Percentiles rank a stretch among this genome's conserved stretches.
phyloP scores from a whole-genome alignment of 148 eudicot species.

The Gaultheria prostrata region DNA sequence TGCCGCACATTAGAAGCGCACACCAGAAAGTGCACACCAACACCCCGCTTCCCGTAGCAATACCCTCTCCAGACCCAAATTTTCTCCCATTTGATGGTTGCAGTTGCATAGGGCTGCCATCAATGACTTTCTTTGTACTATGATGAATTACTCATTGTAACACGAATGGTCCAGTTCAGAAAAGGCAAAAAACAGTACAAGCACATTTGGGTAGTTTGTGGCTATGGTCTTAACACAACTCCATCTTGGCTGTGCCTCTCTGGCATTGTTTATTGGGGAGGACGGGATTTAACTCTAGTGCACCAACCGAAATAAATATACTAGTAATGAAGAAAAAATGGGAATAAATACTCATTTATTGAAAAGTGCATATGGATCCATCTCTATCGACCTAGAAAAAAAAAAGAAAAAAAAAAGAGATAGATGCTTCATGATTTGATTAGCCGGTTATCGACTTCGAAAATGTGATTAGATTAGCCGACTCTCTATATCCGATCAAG shows the following conservation, averaged over 20 bases:
- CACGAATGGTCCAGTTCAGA: no score
- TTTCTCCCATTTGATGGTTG: neutral
- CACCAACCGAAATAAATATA: neutral
- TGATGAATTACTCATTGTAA: neutral
- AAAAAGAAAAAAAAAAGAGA: neutral
- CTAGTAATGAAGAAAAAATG: neutral
- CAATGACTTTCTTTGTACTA: neutral
- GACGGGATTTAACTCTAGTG: neutral
- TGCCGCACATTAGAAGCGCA: no score
- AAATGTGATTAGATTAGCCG: neutral
- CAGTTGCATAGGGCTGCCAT: neutral
- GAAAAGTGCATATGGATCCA: neutral
- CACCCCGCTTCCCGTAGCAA: no score
- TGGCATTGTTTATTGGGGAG: neutral
- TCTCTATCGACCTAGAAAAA: neutral
- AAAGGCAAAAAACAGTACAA: no score
- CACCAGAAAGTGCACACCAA: no score
- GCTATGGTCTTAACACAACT: neutral
- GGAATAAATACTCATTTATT: neutral
- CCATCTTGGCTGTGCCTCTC: neutral
- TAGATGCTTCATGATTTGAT: neutral
- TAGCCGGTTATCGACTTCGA: neutral
- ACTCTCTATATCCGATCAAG: neutral
- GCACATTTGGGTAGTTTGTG: neutral
- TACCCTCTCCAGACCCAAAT: no score